Base-by-base conservation (phyloP, 805 yeast species). In the Hemisphaericaspora nanyangensis region DNA sequence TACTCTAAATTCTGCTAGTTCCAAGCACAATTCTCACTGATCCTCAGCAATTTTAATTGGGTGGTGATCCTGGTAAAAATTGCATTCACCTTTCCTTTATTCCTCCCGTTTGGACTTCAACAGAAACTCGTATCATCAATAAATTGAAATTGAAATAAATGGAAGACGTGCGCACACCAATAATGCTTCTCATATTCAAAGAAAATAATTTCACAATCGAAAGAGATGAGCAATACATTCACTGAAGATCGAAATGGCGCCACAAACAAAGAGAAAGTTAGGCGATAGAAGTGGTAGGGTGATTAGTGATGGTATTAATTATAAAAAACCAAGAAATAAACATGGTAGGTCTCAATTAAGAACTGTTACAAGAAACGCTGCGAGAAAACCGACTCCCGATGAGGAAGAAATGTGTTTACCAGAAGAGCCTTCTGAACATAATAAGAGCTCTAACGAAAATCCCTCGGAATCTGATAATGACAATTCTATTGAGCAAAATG, bases 291-390 rank as follows among this genome's bases (percentile, higher is more conserved):
- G 17, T 29, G 31, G 31, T 29, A 5, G n/a, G 10, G 8, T 11
- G n/a, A 10, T n/a, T 15, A 29, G 11, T 29, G n/a, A 8, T 3
- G n/a, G 10, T 10, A 13, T 15, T 17, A 13, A 17, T 15, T 10
- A 29, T 29, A 29, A 29, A n/a, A 29, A 29, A n/a, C 31, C 31
- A 11, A 15, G n/a, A 15, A 10, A 10, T 5, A 72, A 72, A 48
- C 65, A 58, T 45, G 93, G 91, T 3, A 70, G 93, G 56, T 70
- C 70, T 36, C 80, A 79, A 44, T 52, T 79, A 52, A 71, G 93
- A 57, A 65, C 67, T 3, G 76, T 83, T 20, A 75, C 76, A 7
- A 73, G 86, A 60, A 72, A 81, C 3, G 62, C 77, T 1, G 60
- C 70, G 47, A 64, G 79, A 52, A 40, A 35, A 17, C 37, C 26